Conservation (phyloP, 371 early-diverging fungal species). For the Capniomyces stellatus region DNA sequence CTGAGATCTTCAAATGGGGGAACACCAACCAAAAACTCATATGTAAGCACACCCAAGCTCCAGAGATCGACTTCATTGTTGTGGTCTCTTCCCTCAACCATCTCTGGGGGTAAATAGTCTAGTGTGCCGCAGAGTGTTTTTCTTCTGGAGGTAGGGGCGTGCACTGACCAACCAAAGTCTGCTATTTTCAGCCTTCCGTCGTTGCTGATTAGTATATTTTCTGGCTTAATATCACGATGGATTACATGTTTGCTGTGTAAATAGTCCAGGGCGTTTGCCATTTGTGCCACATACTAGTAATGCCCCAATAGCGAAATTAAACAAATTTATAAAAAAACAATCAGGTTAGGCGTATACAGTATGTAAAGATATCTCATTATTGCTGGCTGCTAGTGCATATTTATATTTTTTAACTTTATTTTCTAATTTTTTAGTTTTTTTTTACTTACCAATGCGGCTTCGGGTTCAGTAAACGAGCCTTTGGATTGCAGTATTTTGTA, state of each 20-base stretch:
- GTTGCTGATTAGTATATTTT: constrained; percentile 81
- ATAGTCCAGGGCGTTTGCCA: constrained; percentile 73
- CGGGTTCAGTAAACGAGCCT: constrained; percentile 51
- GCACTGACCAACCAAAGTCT: constrained; percentile 99
- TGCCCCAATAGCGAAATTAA: not conserved
- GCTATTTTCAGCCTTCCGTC: constrained; percentile 83
- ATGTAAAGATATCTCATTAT: no score
- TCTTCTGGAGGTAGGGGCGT: constrained; percentile 67
- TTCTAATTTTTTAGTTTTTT: not conserved
- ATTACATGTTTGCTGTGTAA: constrained; percentile 90
- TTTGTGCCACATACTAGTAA: constrained; percentile 66
- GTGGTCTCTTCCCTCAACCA: constrained; percentile 80
- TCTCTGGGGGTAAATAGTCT: constrained; percentile 94
- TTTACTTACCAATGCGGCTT: constrained; percentile 46
- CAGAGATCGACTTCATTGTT: constrained; percentile 86
- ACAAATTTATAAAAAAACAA: no score
- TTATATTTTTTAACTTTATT: no score
- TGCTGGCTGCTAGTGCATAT: no score
- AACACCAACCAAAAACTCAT: constrained; percentile 87
- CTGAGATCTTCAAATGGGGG: constrained; percentile 87
- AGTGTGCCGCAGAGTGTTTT: constrained; percentile 92
- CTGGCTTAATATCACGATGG: constrained; percentile 92
- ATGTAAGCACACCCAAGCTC: constrained; percentile 94
- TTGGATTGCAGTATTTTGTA: constrained; percentile 57
- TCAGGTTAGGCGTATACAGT: no score